Conservation (phyloP, 352 stramenopile genomes). For the Globisporangium nunn region DNA sequence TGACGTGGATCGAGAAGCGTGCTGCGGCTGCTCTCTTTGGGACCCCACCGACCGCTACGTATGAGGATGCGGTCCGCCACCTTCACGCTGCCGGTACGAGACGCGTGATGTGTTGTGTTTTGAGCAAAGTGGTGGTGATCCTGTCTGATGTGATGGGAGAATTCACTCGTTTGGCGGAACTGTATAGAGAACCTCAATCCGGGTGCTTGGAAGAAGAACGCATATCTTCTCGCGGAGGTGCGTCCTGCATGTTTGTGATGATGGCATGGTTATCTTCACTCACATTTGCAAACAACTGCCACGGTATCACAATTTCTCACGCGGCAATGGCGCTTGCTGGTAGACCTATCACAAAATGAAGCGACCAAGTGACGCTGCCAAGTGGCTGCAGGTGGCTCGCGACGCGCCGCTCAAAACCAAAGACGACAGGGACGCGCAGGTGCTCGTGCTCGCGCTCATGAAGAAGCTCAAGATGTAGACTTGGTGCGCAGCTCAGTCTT, state of each 20-base stretch:
- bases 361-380: constrained; percentile 24
- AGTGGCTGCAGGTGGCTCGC: constrained; percentile 44
- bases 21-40: constrained; percentile 65
- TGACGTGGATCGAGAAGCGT: constrained; percentile 71
- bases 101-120: background rate
- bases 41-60: constrained; percentile 43
- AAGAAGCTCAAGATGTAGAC: constrained; percentile 33
- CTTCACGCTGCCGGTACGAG: constrained; percentile 42
- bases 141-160: no score
- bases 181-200: constrained; percentile 47
- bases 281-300: background rate
- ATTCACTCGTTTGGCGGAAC: no score
- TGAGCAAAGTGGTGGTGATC: no score
- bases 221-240: constrained; percentile 53
- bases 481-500: background rate
- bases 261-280: background rate
- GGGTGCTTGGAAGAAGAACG: constrained; percentile 76
- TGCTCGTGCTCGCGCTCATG: constrained; percentile 31
- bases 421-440: constrained; percentile 47
- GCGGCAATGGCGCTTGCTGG: background rate
- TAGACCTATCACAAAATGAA: constrained; percentile 73
- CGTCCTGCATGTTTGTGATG: background rate
- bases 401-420: constrained; percentile 47
- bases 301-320: background rate
- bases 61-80: constrained; percentile 52